Base-by-base conservation (phyloP, 208 protist species). In the Trypanosoma vivax region DNA sequence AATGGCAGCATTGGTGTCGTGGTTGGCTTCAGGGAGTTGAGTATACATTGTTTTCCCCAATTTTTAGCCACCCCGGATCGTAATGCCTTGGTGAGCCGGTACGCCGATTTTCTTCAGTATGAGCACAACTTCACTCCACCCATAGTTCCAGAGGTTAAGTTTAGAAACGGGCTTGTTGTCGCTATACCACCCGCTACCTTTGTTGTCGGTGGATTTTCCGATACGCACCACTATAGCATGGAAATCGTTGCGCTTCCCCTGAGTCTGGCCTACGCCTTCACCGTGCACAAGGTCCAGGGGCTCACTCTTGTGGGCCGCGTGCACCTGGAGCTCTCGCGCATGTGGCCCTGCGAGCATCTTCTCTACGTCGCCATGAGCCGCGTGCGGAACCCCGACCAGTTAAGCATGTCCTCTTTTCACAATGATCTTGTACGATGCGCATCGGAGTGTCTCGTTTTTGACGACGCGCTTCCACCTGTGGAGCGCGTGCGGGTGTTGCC, bases 271-370 rank as follows among this genome's bases (percentile, higher is more conserved):
- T 95, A 92, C 59, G 88, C 88, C 57, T 95, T 95, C 63, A 95
- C 88, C 7, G 88, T 95, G 61, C 88, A 95, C 65, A 95, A 95
- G 73, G 84, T 90, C 62, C 88, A 95, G 68, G 88, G 88, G 0
- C 58, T 95, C 37, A 90, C 81, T n/a, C 65, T 92, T 5, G 76
- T 83, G 18, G 80, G 83, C 14, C 81, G 77, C 34, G 83, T 91
- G 35, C 82, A 90, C 56, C 72, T 91, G 16, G 82, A 94, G 59
- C 79, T 92, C 50, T 79, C 78, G 34, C 75, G 80, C 51, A 92
- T 92, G 85, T 92, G 81, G 81, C 85, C 81, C 25, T 92, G 85
- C 56, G 79, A 87, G 54, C 85, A 92, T 47, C 64, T 90, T 29
- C 73, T 92, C n/a, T 92, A 92, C 65, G 85, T 92, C 3, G 81